Evolutionary conservation across 2,329 filamentous ascomycete genomes (phyloP).

Genomic region (Trichophyton benhamiae): DNA sequence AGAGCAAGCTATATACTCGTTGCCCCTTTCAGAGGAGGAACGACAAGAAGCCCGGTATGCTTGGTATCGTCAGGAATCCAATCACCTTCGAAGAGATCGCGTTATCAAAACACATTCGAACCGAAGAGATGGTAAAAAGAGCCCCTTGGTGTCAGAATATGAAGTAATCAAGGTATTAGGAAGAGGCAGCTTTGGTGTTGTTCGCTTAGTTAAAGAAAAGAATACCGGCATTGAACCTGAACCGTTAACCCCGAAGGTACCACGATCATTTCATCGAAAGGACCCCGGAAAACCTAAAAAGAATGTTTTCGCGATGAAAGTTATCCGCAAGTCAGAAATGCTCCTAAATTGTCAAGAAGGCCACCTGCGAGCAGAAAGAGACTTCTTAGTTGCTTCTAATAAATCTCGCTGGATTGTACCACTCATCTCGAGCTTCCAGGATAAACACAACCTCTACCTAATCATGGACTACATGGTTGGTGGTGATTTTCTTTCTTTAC

Average conservation of each 20-base stretch:
- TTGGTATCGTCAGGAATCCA: slow-evolving; percentile 57
- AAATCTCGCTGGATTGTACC: slow-evolving; percentile 86
- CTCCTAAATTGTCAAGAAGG: slow-evolving; percentile 82
- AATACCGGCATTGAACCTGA: slow-evolving; percentile 8
- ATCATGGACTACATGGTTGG: slow-evolving; percentile 99
- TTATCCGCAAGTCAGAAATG: slow-evolving; percentile 91
- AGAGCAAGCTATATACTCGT: slow-evolving; percentile 49
- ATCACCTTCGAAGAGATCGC: slow-evolving; percentile 61
- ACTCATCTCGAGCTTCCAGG: slow-evolving; percentile 79
- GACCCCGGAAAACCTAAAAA: slow-evolving; percentile 24
- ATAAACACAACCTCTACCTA: slow-evolving; percentile 70
- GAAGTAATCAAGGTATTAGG: slow-evolving; percentile 72
- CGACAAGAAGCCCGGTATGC: slow-evolving; percentile 41
- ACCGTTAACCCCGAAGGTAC: slow-evolving; percentile 9
- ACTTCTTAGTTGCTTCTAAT: slow-evolving; percentile 80
- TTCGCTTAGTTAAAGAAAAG: slow-evolving; percentile 67
- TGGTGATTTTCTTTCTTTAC: slow-evolving; percentile 77
- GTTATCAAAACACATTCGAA: slow-evolving; percentile 53
- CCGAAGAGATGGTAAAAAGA: slow-evolving; percentile 31
- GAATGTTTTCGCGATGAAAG: slow-evolving; percentile 88
- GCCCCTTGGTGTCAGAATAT: slow-evolving; percentile 52
- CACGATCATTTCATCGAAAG: slow-evolving; percentile 11
- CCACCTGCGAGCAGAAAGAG: slow-evolving; percentile 78
- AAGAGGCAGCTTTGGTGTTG: slow-evolving; percentile 89
- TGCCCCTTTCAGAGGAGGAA: slow-evolving; percentile 46